Evolutionary conservation across 331 rosid genomes (phyloP), one percentile per base, ranked within the genome.

Genomic region (Acacia pycnantha): DNA sequence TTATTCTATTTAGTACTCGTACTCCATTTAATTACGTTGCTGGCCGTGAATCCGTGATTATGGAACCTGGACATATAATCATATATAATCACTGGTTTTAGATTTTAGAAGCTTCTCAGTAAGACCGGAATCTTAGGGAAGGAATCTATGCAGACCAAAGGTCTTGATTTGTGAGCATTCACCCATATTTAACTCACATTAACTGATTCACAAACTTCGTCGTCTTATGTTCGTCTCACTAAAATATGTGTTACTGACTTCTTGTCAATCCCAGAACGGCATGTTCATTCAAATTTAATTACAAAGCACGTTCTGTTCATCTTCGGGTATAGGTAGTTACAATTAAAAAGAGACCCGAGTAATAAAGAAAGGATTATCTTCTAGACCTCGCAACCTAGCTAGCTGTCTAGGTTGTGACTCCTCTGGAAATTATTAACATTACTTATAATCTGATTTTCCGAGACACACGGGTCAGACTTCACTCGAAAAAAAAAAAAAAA

Each of bases 91-190:
- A 33, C 71, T 70, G 69, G 81, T 81, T 85, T 91, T 87, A 84
- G 91, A 91, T 80, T 84, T 91, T 87, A 86, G 91, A 91, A 91
- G 90, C 84, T 89, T 91, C 91, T 22, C 48, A 44, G 35, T 15
- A 16, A 56, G 64, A 41, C 43, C 41, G 41, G 64, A 68, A 53
- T 40, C 65, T 47, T 77, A 12, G 77, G 19, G 21, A 27, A 59
- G 14, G 68, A 80, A 61, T 54, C 79, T 47, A 26, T 76, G 54
- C 37, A 24, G 10, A 70, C 75, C 70, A 2, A 8, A 59, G 51
- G 53, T 41, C 74, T 41, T n/a, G 53, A 69, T n/a, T n/a, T n/a
- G 44, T 78, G 74, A 77, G 64, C 27, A 8, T 74, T 79, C 84
- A 79, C 11, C 37, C 22, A 5, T 73, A 47, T 62, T 59, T 27